Base-by-base conservation (phyloP, 2,329 filamentous ascomycete species). In the Diaporthe sp. region DNA sequence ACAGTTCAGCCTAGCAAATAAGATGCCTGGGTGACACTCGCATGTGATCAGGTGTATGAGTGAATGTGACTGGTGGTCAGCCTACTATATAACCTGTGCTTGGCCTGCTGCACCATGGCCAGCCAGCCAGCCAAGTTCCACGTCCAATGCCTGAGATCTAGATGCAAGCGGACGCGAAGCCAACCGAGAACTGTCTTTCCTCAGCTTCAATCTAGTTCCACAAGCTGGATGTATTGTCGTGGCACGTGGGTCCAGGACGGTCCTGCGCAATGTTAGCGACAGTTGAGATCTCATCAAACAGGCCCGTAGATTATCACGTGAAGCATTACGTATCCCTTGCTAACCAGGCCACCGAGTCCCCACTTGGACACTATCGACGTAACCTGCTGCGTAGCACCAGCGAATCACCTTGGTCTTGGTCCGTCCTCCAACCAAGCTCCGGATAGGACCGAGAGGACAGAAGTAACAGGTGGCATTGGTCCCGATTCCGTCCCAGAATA, bases 281-380 rank as follows among this genome's bases (percentile, higher is more conserved):
- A 25, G 25, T 25, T 25, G 6, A 3, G 4, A 19, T 60, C 31
- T 60, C 34, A 60, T 60, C 37, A 61, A 61, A 42, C 58, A 17
- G 37, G 58, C 58, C 37, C 25, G 34, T 42, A 31, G 42, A 28
- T 37, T 13, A 49, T 73, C 58, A 73, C 71, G 71, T 73, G 71
- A 57, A 62, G 25, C 58, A 34, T 73, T 73, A 65, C 71, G 58
- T 65, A 73, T 65, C 58, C 58, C 49, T 28, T 73, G 42, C 42
- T 72, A 70, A 37, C 65, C 49, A 28, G 37, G 65, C 51, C 49
- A 42, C 65, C 15, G 31, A 42, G 53, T n/a, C 51, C 42, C 68
- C 68, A 71, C 68, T 49, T 25, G 68, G 55, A 71, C 68, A 60
- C 68, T 71, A 71, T 71, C 68, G 42, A 71, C 68, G 53, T 37